Base-by-base conservation (phyloP, 2,329 filamentous ascomycete species). In the Aspergillus fumigatiaffinis region DNA sequence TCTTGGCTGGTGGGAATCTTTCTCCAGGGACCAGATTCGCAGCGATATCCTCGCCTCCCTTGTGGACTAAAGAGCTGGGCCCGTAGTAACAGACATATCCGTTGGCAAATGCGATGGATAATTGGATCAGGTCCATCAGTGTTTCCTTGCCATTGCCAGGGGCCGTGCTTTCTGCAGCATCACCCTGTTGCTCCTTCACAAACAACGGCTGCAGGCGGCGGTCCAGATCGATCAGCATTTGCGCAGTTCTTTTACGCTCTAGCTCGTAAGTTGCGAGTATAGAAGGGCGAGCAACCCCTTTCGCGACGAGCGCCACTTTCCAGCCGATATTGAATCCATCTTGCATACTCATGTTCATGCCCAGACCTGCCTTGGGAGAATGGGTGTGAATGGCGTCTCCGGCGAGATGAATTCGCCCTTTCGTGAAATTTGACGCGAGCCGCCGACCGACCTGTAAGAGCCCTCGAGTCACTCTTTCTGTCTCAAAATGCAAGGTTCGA, bases 151-250 rank as follows among this genome's bases (percentile, higher is more conserved):
- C 44, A 3, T 47, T 23, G 23, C 20, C 12, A 44, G 41, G 8
- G 41, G 41, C 41, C 8, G 23, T 7, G 20, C 9, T 59, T 20
- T 55, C 55, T 29, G 38, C 47, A 25, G 38, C n/a, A 21, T 42
- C 52, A 17, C 46, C 25, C 12, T 54, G 20, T 5, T 51, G 53
- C n/a, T 51, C 26, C 14, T 51, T 51, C 20, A 50, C 25, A 12
- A 59, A 59, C 9, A 57, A 38, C 5, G 54, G 41, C 8, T 50
- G 53, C 42, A 50, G 56, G 41, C 41, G 51, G 55, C 82, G 81
- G 64, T 87, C 84, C 58, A 87, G 85, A 6, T 80, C 77, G 59
- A 91, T 89, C 0, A 90, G 79, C 48, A 87, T 82, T 58, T 85
- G 77, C 0, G 87, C 88, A 2, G 89, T 82, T 14, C 76, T 77